Base-by-base conservation (phyloP, 2,329 filamentous ascomycete species). In the Alternaria consortialis region DNA sequence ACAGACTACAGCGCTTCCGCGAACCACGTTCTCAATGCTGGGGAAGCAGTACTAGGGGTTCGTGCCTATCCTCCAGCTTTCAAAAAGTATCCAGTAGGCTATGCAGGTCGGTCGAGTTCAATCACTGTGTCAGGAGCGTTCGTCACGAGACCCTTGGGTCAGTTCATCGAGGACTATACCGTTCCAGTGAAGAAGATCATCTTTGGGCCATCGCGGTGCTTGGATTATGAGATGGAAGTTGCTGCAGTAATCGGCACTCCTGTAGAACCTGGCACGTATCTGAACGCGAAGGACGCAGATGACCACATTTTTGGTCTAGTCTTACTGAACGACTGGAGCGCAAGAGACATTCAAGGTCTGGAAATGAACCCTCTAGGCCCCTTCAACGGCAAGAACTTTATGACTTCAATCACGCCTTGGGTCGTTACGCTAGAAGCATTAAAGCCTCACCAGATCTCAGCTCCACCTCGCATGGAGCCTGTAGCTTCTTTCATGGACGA, bases 221-320 rank as follows among this genome's bases (percentile, higher is more conserved):
- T 85, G 27, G 84, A 85, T 63, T 85, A 82, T 54, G 83, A 85
- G 63, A 74, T 85, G 3, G 83, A 85, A 60, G 75, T 85, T 67
- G 83, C 81, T 1, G 80, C 78, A 17, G 77, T 84, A 34, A 72
- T 85, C 8, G 80, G 79, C 7, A 73, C 75, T 9, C 80, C 82
- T 0, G 67, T 83, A 0, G 67, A 76, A 1, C 73, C 76, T 7
- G 82, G 82, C 1, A 64, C 77, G 2, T 66, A 68, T 0, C 71
- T 84, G 25, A 63, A 78, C 7, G 80, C 83, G n/a, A 69, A 69
- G 15, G 71, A 83, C 6, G 81, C 81, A 0, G 75, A 79, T 15
- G 81, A 86, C 0, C 85, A 89, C 64, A 86, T 89, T 15, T 89
- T 90, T 70, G 87, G 88, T 0, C 79, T 88, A n/a, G 84, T 87